Conservation (phyloP, 2,329 filamentous ascomycete genomes). For the Tolypocladium tundrense region DNA sequence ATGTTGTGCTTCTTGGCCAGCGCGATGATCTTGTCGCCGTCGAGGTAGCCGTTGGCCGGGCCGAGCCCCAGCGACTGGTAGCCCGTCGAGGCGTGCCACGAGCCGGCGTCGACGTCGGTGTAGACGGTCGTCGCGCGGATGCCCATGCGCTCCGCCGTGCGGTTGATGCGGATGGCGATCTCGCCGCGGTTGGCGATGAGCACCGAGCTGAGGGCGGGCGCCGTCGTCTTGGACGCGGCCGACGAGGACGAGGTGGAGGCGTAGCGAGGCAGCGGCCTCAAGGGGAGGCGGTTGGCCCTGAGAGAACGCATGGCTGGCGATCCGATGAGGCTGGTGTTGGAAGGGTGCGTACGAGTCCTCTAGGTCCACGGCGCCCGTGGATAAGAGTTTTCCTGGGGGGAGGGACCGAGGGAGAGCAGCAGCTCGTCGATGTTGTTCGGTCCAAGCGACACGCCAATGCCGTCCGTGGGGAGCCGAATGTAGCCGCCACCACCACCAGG, state of each 20-base stretch:
- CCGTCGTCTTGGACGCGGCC: slow-evolving; percentile 26
- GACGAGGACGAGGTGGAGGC: slow-evolving; percentile 19
- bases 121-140: slow-evolving; percentile 92
- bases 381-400: neutral
- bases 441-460: neutral
- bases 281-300: slow-evolving; percentile 37
- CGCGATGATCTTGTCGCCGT: slow-evolving; percentile 83
- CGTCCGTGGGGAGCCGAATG: slow-evolving; percentile 22
- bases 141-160: slow-evolving; percentile 77
- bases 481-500: slow-evolving; percentile 12
- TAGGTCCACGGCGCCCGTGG: neutral
- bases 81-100: slow-evolving; percentile 81
- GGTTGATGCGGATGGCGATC: slow-evolving; percentile 86
- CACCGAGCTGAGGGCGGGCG: slow-evolving; percentile 61
- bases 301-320: slow-evolving; percentile 41
- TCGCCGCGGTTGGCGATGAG: slow-evolving; percentile 96
- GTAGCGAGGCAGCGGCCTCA: slow-evolving; percentile 31
- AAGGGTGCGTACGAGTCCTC: neutral
- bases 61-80: slow-evolving; percentile 79
- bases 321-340: neutral
- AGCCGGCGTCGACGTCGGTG: slow-evolving; percentile 77
- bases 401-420: neutral
- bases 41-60: slow-evolving; percentile 76
- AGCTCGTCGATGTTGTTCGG: neutral
- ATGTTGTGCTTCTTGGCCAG: slow-evolving; percentile 81